Evolutionary conservation across 2,329 filamentous ascomycete species (phyloP).

Genomic region (Whalleya microplaca): DNA sequence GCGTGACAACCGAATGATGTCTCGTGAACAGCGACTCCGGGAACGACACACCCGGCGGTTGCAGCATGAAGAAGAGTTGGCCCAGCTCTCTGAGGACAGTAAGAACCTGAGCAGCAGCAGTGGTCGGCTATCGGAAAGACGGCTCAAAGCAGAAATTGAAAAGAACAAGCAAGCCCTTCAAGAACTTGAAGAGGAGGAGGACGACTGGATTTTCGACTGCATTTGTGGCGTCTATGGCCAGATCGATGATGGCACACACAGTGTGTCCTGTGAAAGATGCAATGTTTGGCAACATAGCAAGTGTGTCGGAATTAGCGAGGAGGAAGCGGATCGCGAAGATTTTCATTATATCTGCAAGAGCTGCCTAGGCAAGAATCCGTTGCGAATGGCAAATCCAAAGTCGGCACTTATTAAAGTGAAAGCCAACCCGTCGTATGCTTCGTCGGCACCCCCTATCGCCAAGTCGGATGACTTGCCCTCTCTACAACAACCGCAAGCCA

Average conservation of each 20-base stretch:
- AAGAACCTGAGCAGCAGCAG: constrained; percentile 59
- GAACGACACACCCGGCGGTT: constrained; percentile 84
- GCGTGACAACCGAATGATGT: constrained; percentile 78
- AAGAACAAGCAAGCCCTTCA: constrained; percentile 76
- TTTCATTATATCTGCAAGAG: constrained; percentile 85
- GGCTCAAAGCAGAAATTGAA: constrained; percentile 81
- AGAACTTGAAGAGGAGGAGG: constrained; percentile 69
- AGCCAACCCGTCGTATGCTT: constrained; percentile 40
- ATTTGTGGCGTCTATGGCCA: constrained; percentile 88
- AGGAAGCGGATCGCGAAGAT: constrained; percentile 79
- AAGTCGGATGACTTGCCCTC: constrained; percentile 29
- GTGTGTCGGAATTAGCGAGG: constrained; percentile 79
- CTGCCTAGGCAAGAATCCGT: constrained; percentile 67
- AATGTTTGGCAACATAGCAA: constrained; percentile 97
- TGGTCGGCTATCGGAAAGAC: constrained; percentile 74
- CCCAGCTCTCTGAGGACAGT: constrained; percentile 76
- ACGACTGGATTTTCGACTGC: constrained; percentile 94
- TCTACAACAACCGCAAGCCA: constrained; percentile 15
- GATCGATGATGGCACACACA: constrained; percentile 92
- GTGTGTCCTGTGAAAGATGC: constrained; percentile 90
- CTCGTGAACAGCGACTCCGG: constrained; percentile 81
- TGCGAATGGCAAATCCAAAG: constrained; percentile 64
- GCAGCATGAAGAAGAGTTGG: constrained; percentile 83
- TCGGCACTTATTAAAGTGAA: constrained; percentile 59
- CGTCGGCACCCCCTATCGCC: constrained; percentile 28